Evolutionary conservation across 768 basidiomycete genomes (phyloP), one percentile per base, ranked within the genome.

Genomic region (Gyrodon lividus): DNA sequence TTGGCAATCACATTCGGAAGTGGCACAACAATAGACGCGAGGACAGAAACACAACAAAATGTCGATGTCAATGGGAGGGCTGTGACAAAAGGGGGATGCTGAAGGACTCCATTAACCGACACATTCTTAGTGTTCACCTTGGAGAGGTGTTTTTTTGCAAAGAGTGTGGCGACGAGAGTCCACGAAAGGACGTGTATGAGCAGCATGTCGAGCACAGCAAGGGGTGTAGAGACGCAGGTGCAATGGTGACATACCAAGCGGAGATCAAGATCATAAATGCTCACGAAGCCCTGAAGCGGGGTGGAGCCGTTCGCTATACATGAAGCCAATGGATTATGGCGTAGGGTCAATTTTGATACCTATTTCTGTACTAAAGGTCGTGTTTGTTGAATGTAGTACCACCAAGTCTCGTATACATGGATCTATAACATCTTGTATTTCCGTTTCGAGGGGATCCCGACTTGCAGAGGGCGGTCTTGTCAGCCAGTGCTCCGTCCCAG

Each of bases 1-100:
- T 58, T 9, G 54, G 46, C 4, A n/a, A 42, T 12, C 56, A 56
- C 20, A 31, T 58, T 3, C 49, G 54, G 8, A 51, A 33, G n/a
- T 57, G 56, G 56, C 54, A 57, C 24, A 19, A 0, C 1, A 23
- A 38, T 5, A 35, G 2, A 10, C 41, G 16, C 4, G 6, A 26
- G 31, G 23, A 43, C 4, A 12, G 17, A 26, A 26, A 26, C 22
- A 31, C 9, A 2, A 6, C 40, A 14, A 10, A 26, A 7, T 56
- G 55, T 13, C 28, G 46, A 13, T 56, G 33, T 16, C 33, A 34
- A 34, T 34, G 33, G 33, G 12, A 34, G 5, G 33, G 33, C 10
- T 34, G 33, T 12, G 33, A 16, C 10, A 12, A 5, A 34, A 10
- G 10, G 10, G 24, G 24, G n/a, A 51, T 58, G 56, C 35, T 3